Evolutionary conservation across 345 rosid species (phyloP).

Genomic region (Populus davidiana): DNA sequence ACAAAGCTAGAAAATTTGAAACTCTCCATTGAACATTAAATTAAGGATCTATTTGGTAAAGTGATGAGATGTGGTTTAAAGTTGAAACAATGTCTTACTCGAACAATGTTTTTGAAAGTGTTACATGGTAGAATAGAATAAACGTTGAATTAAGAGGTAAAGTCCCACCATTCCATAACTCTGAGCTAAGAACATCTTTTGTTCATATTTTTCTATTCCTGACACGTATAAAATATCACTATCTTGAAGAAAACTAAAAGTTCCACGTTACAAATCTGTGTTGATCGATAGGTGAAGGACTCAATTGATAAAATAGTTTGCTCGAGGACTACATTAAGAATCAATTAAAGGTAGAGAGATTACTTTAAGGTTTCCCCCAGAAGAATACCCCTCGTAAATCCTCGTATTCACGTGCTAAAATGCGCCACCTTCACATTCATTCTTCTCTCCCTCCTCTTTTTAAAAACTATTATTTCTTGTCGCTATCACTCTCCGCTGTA

Average conservation of each 20-base stretch:
- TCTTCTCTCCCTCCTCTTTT: constrained; percentile 10
- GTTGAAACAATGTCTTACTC: too few relatives aligned
- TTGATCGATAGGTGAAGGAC: not conserved
- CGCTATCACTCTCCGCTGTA: not conserved
- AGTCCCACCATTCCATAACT: not conserved
- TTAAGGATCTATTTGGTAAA: too few relatives aligned
- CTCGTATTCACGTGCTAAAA: constrained; percentile 47
- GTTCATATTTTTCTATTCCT: not conserved
- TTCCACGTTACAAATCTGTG: not conserved
- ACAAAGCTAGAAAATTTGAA: too few relatives aligned
- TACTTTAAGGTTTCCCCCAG: not conserved
- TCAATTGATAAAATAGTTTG: not conserved
- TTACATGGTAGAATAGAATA: too few relatives aligned
- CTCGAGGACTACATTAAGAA: not conserved
- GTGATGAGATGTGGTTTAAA: too few relatives aligned
- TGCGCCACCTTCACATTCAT: constrained; percentile 44
- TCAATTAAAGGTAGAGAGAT: not conserved
- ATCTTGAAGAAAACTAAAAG: not conserved
- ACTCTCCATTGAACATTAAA: too few relatives aligned
- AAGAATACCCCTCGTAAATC: constrained; percentile 13
- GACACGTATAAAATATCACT: not conserved
- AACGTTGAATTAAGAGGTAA: too few relatives aligned
- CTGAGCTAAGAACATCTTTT: too few relatives aligned
- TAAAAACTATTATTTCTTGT: not conserved
- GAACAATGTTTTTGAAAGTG: too few relatives aligned